Evolutionary conservation across 352 stramenopile species (phyloP), one percentile per base, ranked within the genome.

Genomic region (Globisporangium apiculatum): DNA sequence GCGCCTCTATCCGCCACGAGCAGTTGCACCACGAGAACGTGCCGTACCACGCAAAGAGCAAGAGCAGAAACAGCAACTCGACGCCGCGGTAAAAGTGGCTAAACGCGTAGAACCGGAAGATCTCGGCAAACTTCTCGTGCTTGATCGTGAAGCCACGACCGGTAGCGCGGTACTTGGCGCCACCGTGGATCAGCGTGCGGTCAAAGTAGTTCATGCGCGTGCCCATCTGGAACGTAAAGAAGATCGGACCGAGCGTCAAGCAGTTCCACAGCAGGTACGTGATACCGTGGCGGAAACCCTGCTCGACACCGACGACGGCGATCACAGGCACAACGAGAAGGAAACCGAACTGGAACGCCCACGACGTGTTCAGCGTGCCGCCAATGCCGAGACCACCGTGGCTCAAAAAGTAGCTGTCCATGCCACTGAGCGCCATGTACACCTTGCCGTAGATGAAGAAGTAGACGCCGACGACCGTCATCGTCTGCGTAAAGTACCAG

Each of bases 151-250:
- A 99, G 55, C 97, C 97, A 88, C 97, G 90, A 72, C 97, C 97
- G 10, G 97, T 99, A 14, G 96, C 90, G 48, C 96, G 89, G 71
- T 99, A 99, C 74, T 98, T 99, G 5, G 97, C 96, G 62, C 96
- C 96, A 60, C 97, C 97, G 60, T 98, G 96, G 47, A 99, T 83
- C 66, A 99, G 83, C 17, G 96, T 99, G 60, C 98, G 96, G 49
- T 97, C 91, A 71, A 99, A 99, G 81, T 99, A 99, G 72, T 98
- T 90, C 67, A 97, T 97, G 71, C 97, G 96, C 14, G 96, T 99
- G 58, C 98, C 96, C 78, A 99, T 99, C 69, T 99, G 96, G 79
- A 99, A 99, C 64, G 98, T 98, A 67, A 99, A 99, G 76, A 99
- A 98, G 41, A 99, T 78, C n/a, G 97, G 97, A 49, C 96, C 97